These are phyloP conservation scores for Ogataea wickerhamii DNA, from an alignment of 805 yeast genomes.

Conservation along the genomic window DNA sequence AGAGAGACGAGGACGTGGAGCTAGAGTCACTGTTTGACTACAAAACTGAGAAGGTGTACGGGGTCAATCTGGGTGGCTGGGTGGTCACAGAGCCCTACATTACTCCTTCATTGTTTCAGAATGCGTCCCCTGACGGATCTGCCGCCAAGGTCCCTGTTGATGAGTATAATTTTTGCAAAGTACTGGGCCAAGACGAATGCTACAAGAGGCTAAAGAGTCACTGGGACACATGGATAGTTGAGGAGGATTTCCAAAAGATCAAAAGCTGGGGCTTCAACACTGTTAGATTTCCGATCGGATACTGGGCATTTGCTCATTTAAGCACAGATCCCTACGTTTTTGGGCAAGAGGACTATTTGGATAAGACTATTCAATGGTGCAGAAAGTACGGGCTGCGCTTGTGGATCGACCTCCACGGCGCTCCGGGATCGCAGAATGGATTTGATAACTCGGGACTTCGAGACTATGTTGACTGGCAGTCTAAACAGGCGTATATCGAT, in stretches of 20 bases:
- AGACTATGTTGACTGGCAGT: conserved; percentile 44
- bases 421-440: conserved; percentile 84
- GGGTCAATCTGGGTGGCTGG: conserved; percentile 71
- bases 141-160: conserved; percentile 51
- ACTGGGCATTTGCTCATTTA: conserved; percentile 65
- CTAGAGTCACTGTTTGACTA: conserved; percentile 20
- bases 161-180: conserved; percentile 52
- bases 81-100: conserved; percentile 67
- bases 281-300: conserved; percentile 77
- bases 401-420: conserved; percentile 77
- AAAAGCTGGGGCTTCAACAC: conserved; percentile 55
- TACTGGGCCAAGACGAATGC: conserved; percentile 48
- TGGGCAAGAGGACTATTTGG: conserved; percentile 63
- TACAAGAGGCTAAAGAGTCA: conserved; percentile 42
- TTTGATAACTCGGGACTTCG: conserved; percentile 78
- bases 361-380: conserved; percentile 68
- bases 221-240: conserved; percentile 58
- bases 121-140: conserved; percentile 24
- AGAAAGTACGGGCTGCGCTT: conserved; percentile 55
- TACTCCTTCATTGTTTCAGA: conserved; percentile 55
- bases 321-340: conserved; percentile 59
- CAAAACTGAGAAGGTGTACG: conserved; percentile 29
- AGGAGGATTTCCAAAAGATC: conserved; percentile 52
- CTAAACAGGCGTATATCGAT: conserved; percentile 37
- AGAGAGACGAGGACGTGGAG: conserved; percentile 7